Evolutionary conservation across 306 rosid species (phyloP).

Genomic region (Glycyrrhiza uralensis): DNA sequence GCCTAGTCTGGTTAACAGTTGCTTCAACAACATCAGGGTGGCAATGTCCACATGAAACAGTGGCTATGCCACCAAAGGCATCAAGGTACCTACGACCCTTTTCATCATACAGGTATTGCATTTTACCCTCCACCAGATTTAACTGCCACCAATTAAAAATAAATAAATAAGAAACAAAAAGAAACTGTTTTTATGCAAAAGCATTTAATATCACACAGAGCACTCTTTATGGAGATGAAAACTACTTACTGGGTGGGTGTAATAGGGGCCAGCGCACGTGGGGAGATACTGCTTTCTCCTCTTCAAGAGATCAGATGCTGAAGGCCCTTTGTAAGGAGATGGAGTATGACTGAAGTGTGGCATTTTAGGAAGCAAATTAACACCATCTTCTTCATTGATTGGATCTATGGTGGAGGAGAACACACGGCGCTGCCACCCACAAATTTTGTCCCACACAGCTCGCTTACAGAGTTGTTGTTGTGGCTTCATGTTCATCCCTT

Average conservation of each 20-base stretch:
- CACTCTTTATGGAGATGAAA: neutral
- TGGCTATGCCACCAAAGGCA: conserved; percentile 49
- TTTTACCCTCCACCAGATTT: conserved; percentile 53
- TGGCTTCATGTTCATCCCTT: neutral
- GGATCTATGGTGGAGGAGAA: conserved; percentile 27
- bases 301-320: conserved; percentile 36
- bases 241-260: conserved; percentile 37
- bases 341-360: conserved; percentile 42
- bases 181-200: neutral
- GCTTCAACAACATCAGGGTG: conserved; percentile 48
- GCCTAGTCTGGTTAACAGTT: conserved; percentile 35
- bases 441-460: neutral
- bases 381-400: conserved; percentile 16
- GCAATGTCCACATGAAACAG: conserved; percentile 51
- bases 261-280: conserved; percentile 19
- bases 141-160: conserved; percentile 21
- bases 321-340: conserved; percentile 40
- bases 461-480: neutral
- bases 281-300: conserved; percentile 38
- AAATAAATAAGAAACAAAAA: neutral
- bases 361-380: conserved; percentile 29
- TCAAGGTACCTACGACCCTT: conserved; percentile 45
- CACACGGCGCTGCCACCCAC: conserved; percentile 11
- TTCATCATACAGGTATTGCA: conserved; percentile 50
- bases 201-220: neutral